Percentiles rank a stretch among this genome's conserved stretches.
These are phyloP conservation scores for Dictyostelium citrinum DNA, from an alignment of 78 protist species.

Conservation along the genomic window DNA sequence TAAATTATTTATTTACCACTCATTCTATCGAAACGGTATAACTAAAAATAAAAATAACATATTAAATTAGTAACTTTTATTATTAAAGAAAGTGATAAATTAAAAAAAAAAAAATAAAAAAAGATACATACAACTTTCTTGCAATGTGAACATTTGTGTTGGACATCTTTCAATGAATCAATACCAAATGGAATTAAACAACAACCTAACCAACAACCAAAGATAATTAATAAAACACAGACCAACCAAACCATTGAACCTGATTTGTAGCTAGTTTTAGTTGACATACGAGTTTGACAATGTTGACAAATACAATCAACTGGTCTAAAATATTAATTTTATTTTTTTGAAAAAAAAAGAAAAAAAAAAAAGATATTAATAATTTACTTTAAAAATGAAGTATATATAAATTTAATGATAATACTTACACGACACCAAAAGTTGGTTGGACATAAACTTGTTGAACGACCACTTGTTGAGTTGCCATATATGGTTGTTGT, in stretches of 20 bases:
- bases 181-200: conserved; percentile 74
- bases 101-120: background rate
- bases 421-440: background rate
- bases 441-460: conserved; percentile 33
- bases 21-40: conserved; percentile 67
- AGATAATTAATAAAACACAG: conserved; percentile 27
- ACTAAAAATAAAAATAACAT: background rate
- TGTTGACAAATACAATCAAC: conserved; percentile 33
- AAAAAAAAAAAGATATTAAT: background rate
- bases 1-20: conserved; percentile 23
- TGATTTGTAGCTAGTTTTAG: conserved; percentile 8
- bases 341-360: too few relatives aligned
- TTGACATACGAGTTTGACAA: conserved; percentile 13
- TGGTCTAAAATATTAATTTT: conserved; percentile 9
- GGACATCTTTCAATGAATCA: conserved; percentile 76
- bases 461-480: conserved; percentile 15
- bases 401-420: too few relatives aligned
- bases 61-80: background rate
- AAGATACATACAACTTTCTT: background rate
- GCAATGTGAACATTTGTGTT: conserved; percentile 51
- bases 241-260: conserved; percentile 66
- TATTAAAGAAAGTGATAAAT: background rate
- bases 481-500: conserved; percentile 49
- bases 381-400: too few relatives aligned
- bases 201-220: conserved; percentile 79